These are phyloP conservation scores for Mycena citricolor DNA, from an alignment of 1,284 basidiomycete genomes.

Conservation along the genomic window DNA sequence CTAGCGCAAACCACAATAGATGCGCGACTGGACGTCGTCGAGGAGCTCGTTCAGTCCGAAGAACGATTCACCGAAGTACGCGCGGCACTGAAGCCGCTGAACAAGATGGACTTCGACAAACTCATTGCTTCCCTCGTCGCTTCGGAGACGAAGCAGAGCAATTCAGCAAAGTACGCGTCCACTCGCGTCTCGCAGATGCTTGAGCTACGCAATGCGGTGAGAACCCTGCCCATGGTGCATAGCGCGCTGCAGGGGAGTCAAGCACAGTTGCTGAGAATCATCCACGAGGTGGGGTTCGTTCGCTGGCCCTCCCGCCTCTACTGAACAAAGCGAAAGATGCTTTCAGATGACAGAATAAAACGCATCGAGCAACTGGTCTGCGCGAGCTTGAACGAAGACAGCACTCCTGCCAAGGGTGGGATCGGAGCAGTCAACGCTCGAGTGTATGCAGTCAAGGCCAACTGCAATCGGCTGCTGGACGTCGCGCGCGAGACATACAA, in stretches of 20 bases:
- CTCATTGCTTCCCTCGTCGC: constrained; percentile 71
- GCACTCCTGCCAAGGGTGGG: constrained; percentile 59
- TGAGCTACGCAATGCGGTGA: constrained; percentile 68
- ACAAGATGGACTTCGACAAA: constrained; percentile 87
- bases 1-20: constrained; percentile 67
- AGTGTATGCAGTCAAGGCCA: constrained; percentile 84
- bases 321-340: too few relatives aligned
- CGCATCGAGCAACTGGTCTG: constrained; percentile 62
- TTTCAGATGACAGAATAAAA: constrained; percentile 67
- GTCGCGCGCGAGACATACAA: constrained; percentile 91
- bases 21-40: constrained; percentile 80
- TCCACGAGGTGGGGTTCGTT: constrained; percentile 54
- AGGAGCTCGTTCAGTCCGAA: constrained; percentile 78
- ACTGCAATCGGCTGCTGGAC: constrained; percentile 81
- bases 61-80: constrained; percentile 70
- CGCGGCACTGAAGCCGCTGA: constrained; percentile 66
- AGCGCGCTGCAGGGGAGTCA: constrained; percentile 58
- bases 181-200: constrained; percentile 76
- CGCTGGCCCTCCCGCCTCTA: too few relatives aligned
- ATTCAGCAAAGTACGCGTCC: constrained; percentile 62
- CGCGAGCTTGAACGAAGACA: constrained; percentile 72
- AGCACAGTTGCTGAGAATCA: constrained; percentile 61
- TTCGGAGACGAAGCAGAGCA: constrained; percentile 54
- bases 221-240: constrained; percentile 59
- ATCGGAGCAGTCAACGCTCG: constrained; percentile 68